Percentiles rank a stretch among this genome's conserved stretches.
phyloP scores from a whole-genome alignment of 2,329 filamentous ascomycete genomes.

The Xylaria sp. region DNA sequence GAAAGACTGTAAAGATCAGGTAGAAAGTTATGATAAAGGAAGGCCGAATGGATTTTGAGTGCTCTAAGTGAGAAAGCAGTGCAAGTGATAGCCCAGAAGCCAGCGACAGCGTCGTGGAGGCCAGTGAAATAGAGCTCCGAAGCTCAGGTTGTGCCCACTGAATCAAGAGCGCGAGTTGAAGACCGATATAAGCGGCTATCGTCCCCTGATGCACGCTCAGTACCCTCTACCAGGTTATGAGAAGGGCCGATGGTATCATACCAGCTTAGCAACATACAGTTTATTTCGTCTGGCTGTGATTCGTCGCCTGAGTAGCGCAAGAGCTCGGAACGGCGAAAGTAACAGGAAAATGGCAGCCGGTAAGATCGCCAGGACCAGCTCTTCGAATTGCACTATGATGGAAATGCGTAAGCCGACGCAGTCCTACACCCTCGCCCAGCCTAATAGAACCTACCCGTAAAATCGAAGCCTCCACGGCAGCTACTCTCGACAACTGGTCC shows the following conservation, averaged over 20 bases:
- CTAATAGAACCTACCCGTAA: conserved; percentile 15
- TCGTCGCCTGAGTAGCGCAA: conserved; percentile 25
- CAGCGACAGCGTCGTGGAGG: conserved; percentile 26
- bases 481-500: conserved; percentile 15
- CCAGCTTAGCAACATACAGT: conserved; percentile 29
- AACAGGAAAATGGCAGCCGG: conserved; percentile 27
- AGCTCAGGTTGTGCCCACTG: conserved; percentile 20
- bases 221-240: not conserved
- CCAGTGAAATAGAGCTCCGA: conserved; percentile 23
- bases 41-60: conserved; percentile 27
- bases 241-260: not conserved
- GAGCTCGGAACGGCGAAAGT: conserved; percentile 23
- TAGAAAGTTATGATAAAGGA: conserved; percentile 30
- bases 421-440: not conserved
- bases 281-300: conserved; percentile 14
- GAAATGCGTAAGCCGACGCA: not conserved
- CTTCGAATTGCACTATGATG: conserved; percentile 30
- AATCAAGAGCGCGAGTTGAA: conserved; percentile 26
- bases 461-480: conserved; percentile 30
- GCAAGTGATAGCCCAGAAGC: conserved; percentile 25
- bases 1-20: conserved; percentile 12
- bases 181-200: conserved; percentile 15
- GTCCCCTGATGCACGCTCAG: conserved; percentile 23
- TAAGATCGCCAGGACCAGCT: conserved; percentile 29
- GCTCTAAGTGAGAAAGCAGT: conserved; percentile 28